Evolutionary conservation across 2,329 filamentous ascomycete species (phyloP).

Genomic region (Aspergillus latus): DNA sequence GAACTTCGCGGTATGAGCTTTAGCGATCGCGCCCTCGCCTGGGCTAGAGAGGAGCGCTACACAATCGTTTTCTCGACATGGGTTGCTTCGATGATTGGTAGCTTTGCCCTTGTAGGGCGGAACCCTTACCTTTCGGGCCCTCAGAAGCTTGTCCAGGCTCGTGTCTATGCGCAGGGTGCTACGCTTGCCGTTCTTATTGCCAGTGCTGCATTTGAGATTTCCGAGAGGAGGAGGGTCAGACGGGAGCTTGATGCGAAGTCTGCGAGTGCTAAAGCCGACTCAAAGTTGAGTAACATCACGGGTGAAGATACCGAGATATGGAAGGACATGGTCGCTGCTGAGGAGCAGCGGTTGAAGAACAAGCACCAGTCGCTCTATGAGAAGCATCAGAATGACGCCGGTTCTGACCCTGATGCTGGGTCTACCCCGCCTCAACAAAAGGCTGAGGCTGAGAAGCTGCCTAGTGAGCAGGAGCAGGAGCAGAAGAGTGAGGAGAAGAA

Average conservation of each 20-base stretch:
- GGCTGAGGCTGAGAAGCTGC: constrained; percentile 3
- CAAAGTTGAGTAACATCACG: constrained; percentile 48
- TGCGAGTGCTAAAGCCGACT: constrained; percentile 67
- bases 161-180: constrained; percentile 89
- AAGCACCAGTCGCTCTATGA: constrained; percentile 41
- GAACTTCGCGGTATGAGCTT: constrained; percentile 57
- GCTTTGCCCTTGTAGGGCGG: constrained; percentile 73
- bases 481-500: constrained; percentile 10
- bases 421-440: constrained; percentile 1
- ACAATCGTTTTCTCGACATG: constrained; percentile 79
- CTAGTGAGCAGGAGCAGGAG: constrained; percentile 6
- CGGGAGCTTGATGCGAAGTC: constrained; percentile 39
- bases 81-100: constrained; percentile 75
- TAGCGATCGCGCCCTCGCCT: constrained; percentile 65
- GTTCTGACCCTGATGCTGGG: neutral
- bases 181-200: constrained; percentile 81
- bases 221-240: constrained; percentile 72
- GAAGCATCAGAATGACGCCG: neutral
- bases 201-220: constrained; percentile 77
- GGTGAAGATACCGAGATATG: constrained; percentile 88
- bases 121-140: constrained; percentile 70
- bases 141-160: constrained; percentile 91
- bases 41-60: constrained; percentile 80
- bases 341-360: constrained; percentile 47
- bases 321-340: constrained; percentile 59